phyloP scores from a whole-genome alignment of 495 filamentous ascomycete genomes.

The Trichoderma asperelloides region DNA sequence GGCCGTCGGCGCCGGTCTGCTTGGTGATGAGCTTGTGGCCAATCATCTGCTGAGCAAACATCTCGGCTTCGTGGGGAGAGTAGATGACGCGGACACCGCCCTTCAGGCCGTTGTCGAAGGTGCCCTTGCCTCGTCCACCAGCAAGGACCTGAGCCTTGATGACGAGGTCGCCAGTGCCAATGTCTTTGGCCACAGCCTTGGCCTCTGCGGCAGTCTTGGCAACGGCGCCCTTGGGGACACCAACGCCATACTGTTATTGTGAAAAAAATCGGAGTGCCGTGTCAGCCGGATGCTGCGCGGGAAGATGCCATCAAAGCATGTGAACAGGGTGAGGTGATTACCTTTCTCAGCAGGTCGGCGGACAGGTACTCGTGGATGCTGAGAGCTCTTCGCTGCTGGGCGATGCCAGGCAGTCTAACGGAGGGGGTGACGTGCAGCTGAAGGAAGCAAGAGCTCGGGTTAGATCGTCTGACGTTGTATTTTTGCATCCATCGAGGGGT shows the following conservation, averaged over 20 bases:
- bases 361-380: constrained; percentile 98
- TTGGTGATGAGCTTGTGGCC: constrained; percentile 99
- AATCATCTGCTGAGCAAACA: constrained; percentile 99
- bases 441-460: not conserved
- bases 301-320: not conserved
- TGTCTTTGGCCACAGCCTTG: constrained; percentile 78
- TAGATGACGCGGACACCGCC: constrained; percentile 97
- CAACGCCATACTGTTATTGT: constrained; percentile 72
- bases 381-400: constrained; percentile 71
- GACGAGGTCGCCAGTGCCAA: constrained; percentile 93
- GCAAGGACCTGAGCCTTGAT: constrained; percentile 99
- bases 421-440: constrained; percentile 30
- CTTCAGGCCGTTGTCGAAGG: constrained; percentile 96
- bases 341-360: constrained; percentile 75
- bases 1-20: constrained; percentile 87
- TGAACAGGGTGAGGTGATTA: constrained; percentile 34
- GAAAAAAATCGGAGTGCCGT: constrained; percentile 10
- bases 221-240: constrained; percentile 79
- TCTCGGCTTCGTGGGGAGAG: constrained; percentile 77
- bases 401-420: constrained; percentile 33
- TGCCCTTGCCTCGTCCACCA: constrained; percentile 93
- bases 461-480: constrained; percentile 1
- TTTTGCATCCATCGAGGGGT: not conserved
- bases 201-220: constrained; percentile 79
- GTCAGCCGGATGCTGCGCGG: not conserved